Evolutionary conservation across 495 filamentous ascomycete species (phyloP), one percentile per base, ranked within the genome.

Genomic region (Trichocladium uniseriatum): DNA sequence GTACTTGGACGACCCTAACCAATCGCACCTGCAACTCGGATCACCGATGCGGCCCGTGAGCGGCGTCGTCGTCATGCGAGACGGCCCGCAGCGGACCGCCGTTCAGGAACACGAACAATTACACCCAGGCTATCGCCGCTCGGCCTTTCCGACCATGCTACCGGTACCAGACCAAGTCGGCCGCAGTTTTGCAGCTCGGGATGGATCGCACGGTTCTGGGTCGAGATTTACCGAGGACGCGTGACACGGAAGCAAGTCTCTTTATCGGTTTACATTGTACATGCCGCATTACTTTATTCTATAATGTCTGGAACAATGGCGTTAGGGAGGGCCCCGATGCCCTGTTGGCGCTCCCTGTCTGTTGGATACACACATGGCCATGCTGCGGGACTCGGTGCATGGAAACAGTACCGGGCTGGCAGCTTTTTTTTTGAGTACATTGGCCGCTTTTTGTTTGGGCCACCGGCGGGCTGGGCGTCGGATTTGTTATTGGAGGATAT

Each of bases 191-290:
- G 64, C 64, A 21, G 69, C 69, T 11, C 64, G 68, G 38, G 69
- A 72, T 48, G 69, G 71, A 20, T 75, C 74, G 20, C 69, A 70
- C 37, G 64, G 47, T 7, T 70, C 67, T 21, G 57, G 51, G 6
- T 78, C 77, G 19, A 61, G 70, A 43, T 80, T 80, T 52, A 72
- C 67, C 8, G 77, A 80, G 60, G 64, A 72, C 48, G 68, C 77
- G 53, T 78, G 63, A 73, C 11, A 53, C 11, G 44, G 39, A n/a
- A 1, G 1, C 16, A 15, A 16, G 16, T 11, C 4, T 38, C 16
- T 44, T 18, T 42, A 20, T 22, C 8, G 5, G 39, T 38, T 41
- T 31, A 22, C 29, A 38, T 19, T 55, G 52, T 55, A 53, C 28
- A 57, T 60, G 31, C 15, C 22, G 51, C 48, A 46, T 41, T 38